Evolutionary conservation across 1,284 basidiomycete species (phyloP), one percentile per base, ranked within the genome.

Genomic region (Malassezia slooffiae): DNA sequence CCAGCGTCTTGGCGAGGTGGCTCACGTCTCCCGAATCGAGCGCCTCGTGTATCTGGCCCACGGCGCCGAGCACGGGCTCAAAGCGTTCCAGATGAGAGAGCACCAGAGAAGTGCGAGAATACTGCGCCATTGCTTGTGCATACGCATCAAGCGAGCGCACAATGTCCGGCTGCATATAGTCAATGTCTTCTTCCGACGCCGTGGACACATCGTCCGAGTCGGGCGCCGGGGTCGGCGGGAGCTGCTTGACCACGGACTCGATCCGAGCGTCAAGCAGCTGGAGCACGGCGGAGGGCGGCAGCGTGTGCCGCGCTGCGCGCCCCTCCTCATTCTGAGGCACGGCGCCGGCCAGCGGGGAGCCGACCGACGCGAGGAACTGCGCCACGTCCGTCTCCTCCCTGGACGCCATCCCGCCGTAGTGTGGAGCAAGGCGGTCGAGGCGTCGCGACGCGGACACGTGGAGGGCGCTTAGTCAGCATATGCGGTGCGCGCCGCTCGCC

Each of bases 351-450:
- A 48, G 40, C 15, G 40, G 40, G 12, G 46, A 48, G 19, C 46
- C 46, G 10, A 48, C 26, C 19, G 46, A 48, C 21, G 46, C 35
- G 12, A 48, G n/a, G 13, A 48, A 35, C 34, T 17, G 24, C 35
- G 24, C 15, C 26, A 47, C 38, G 23, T 47, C 45, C 28, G 41
- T 28, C 19, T 29, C 30, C 31, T 29, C 44, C 44, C 41, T 47
- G 5, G 23, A 16, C 21, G 34, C 37, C 37, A 27, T 38, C 26
- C 37, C 13, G 26, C 34, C 10, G 35, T 37, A 9, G 11, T 38
- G 8, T 22, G 17, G 10, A 28, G 12, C 24, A 26, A 6, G 24
- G 24, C 24, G 7, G 24, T 12, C 24, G 24, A 6, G 12, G 7
- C 7, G 7, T 6, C 24, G 7, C 6, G 7, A 26, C 24, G 12